Conservation (phyloP, 352 stramenopile species). For the Pythium coloratum region DNA sequence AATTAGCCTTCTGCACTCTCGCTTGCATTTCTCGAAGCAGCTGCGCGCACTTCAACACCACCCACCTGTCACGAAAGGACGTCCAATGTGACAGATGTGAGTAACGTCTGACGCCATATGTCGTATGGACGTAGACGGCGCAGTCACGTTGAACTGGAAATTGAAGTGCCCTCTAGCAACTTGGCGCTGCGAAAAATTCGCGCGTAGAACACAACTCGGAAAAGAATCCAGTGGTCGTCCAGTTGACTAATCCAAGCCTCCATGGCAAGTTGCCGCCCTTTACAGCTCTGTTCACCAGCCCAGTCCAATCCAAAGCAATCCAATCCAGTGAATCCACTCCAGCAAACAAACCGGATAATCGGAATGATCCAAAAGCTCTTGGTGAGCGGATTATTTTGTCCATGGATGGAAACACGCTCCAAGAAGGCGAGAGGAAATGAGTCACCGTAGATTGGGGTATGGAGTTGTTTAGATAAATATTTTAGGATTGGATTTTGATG, state of each 20-base stretch:
- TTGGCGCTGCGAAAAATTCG: not conserved
- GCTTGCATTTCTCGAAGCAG: not conserved
- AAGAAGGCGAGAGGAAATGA: no score
- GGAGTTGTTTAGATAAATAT: not conserved
- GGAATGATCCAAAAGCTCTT: no score
- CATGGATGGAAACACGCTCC: no score
- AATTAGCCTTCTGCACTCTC: not conserved
- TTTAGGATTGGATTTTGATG: not conserved
- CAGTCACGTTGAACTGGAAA: not conserved
- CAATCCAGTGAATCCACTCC: not conserved
- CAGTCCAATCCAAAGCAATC: no score
- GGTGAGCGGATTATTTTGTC: no score
- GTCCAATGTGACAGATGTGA: slow-evolving; percentile 1
- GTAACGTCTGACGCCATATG: not conserved
- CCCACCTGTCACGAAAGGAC: not conserved
- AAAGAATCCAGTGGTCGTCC: slow-evolving; percentile 4
- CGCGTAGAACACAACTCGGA: not conserved
- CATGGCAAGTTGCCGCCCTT: not conserved
- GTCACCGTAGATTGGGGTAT: not conserved
- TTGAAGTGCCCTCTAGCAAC: slow-evolving; percentile 3
- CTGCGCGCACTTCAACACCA: slow-evolving; percentile 1
- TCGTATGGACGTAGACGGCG: not conserved
- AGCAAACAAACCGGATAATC: not conserved
- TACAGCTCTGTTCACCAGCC: no score
- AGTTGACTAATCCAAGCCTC: not conserved